Base-by-base conservation (phyloP, 2,329 filamentous ascomycete species). In the Verticillium nonalfalfae region DNA sequence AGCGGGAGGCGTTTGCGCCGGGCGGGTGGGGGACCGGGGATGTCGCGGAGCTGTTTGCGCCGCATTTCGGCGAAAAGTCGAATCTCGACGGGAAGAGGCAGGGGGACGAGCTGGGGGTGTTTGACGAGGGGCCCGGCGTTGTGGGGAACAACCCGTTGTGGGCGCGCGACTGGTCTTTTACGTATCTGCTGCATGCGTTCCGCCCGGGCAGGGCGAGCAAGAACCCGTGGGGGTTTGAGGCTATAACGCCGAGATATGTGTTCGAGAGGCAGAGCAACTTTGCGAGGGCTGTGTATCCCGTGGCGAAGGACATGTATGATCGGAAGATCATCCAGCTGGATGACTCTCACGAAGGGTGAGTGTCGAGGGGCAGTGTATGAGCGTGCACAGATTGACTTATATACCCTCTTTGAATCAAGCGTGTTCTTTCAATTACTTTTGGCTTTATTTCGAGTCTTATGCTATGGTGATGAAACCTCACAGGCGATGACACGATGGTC, bases 191-290 rank as follows among this genome's bases (percentile, higher is more conserved):
- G 33, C 68, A 69, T 35, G 66, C 63, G 1, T 68, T 69, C 38
- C 62, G 54, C 7, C 60, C 58, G 2, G 52, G 61, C 7, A 61
- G 63, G 18, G 55, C 54, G 34, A 59, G 61, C 5, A 31, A 59
- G 13, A 15, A 38, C 31, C 36, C 40, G 14, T 18, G 34, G 45
- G 58, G 45, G 7, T 59, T 57, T 31, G 3, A 56, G 62, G n/a
- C 58, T 59, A 33, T 69, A 34, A 63, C 66, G 31, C 65, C 67
- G n/a, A 58, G 62, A 5, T 69, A 65, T 58, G 67, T 69, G 14
- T 50, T 66, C n/a, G 67, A 68, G 59, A 60, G 65, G 38, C 59
- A 58, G 58, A 70, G 68, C 50, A 68, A 68, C 55, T 70, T 68
- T 65, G 65, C 66, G 1, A 58, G 66, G 2, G 66, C 67, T 0